Conservation (phyloP, 805 yeast species). For the Lipomyces oligophaga region DNA sequence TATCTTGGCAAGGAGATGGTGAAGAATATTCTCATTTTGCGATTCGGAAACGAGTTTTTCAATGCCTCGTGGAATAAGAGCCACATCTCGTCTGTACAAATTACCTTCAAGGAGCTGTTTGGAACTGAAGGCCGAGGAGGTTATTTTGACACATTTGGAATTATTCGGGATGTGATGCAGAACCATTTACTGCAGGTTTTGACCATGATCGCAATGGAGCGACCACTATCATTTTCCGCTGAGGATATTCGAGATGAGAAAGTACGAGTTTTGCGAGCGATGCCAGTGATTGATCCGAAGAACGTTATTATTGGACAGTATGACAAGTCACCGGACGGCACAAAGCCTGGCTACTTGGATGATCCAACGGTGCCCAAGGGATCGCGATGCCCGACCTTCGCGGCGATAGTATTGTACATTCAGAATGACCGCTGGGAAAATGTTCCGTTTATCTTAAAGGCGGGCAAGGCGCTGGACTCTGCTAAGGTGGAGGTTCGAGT, state of each 20-base stretch:
- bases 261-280: slow-evolving; percentile 83
- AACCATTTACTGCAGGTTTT: slow-evolving; percentile 92
- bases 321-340: slow-evolving; percentile 74
- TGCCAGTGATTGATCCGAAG: slow-evolving; percentile 59
- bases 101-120: slow-evolving; percentile 94
- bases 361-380: slow-evolving; percentile 81
- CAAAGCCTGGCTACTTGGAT: slow-evolving; percentile 85
- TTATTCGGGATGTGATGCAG: slow-evolving; percentile 97
- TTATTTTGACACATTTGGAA: slow-evolving; percentile 91
- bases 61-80: slow-evolving; percentile 86
- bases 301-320: slow-evolving; percentile 87
- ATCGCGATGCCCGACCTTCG: slow-evolving; percentile 88
- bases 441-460: slow-evolving; percentile 91
- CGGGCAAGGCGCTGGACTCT: slow-evolving; percentile 91
- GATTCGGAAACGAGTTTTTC: slow-evolving; percentile 87
- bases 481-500: slow-evolving; percentile 92
- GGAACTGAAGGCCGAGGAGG: slow-evolving; percentile 99
- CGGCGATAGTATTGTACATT: slow-evolving; percentile 75
- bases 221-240: slow-evolving; percentile 86
- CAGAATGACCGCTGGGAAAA: slow-evolving; percentile 97
- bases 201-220: slow-evolving; percentile 89
- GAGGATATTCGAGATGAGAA: slow-evolving; percentile 95
- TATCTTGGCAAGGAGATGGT: slow-evolving; percentile 98
- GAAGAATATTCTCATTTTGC: slow-evolving; percentile 79
- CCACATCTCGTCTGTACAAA: slow-evolving; percentile 74